Evolutionary conservation across 108 stramenopile species (phyloP), one percentile per base, ranked within the genome.

Genomic region (Fragilaria radians): DNA sequence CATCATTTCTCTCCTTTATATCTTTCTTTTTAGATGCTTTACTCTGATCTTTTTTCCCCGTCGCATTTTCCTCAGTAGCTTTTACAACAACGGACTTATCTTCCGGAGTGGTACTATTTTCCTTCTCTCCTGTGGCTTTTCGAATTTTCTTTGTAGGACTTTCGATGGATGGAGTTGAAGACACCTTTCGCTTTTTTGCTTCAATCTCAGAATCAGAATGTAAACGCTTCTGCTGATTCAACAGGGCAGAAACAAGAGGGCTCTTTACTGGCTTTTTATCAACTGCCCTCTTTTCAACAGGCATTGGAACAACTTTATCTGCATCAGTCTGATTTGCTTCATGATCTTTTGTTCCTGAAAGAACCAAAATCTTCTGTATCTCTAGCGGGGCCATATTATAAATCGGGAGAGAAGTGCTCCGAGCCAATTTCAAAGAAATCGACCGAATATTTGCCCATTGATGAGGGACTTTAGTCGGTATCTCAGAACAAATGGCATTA

Each of bases 401-500:
- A 1, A 96, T 61, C 17, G 94, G 96, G 33, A 96, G 68, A 3
- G 89, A 67, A 11, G 85, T 73, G 51, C 85, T 86, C 4, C 76
- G 32, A 3, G 88, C 67, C 1, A 88, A 85, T 67, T 91, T 95
- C 66, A 96, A 74, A 19, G 72, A 58, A 63, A 96, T 91, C 23
- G 81, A 68, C 54, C 79, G 81, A 25, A 96, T 68, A 63, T 95
- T 95, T 45, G 82, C 74, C 96, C 96, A 96, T 57, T 83, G 80
- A 14, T 81, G 72, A 28, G 93, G 96, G 3, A 95, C 72, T 49
- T 89, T 88, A 0, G 64, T 65, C 0, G 78, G 82, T 1, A 72
- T 83, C 19, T 67, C 49, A 0, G 57, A 36, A 4, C 79, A 64
- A 32, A 93, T 79, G 17, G 87, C 74, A 27, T 64, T 14, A 48